These are phyloP conservation scores for Aspergillus pseudoglaucus DNA, from an alignment of 2,329 filamentous ascomycete species.

Conservation along the genomic window DNA sequence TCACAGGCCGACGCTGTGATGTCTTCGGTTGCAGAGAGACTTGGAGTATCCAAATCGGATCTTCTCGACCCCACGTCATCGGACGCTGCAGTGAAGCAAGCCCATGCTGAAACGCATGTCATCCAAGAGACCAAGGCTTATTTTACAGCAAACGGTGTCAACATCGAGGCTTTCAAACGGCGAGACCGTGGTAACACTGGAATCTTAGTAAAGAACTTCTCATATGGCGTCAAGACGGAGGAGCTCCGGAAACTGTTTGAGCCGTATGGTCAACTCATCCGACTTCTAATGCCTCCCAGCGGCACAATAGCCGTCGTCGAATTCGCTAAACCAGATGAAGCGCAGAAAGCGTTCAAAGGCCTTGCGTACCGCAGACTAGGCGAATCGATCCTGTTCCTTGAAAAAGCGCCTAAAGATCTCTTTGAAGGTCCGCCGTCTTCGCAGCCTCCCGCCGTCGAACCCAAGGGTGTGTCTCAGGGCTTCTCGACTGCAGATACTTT, in stretches of 20 bases:
- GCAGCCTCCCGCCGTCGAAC: slow-evolving; percentile 22
- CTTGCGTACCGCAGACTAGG: slow-evolving; percentile 87
- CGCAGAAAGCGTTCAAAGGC: slow-evolving; percentile 73
- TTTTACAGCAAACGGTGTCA: slow-evolving; percentile 79
- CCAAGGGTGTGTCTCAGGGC: slow-evolving; percentile 31
- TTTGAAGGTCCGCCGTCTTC: slow-evolving; percentile 47
- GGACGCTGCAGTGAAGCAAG: slow-evolving; percentile 92
- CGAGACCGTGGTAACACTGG: slow-evolving; percentile 76
- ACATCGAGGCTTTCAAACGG: slow-evolving; percentile 84
- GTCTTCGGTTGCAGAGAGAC: slow-evolving; percentile 74
- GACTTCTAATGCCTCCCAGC: slow-evolving; percentile 83
- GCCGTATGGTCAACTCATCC: slow-evolving; percentile 72
- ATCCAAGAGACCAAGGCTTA: slow-evolving; percentile 96
- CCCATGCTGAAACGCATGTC: slow-evolving; percentile 88
- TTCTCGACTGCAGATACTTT: slow-evolving; percentile 39
- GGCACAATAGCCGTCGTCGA: slow-evolving; percentile 93
- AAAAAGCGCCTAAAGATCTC: slow-evolving; percentile 82
- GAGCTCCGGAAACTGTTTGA: slow-evolving; percentile 78
- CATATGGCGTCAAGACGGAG: slow-evolving; percentile 70
- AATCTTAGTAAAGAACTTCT: slow-evolving; percentile 92
- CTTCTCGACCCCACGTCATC: slow-evolving; percentile 91
- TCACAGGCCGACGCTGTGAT: slow-evolving; percentile 71
- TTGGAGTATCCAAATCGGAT: slow-evolving; percentile 86
- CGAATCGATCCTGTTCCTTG: slow-evolving; percentile 83
- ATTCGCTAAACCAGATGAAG: slow-evolving; percentile 71